phyloP scores from a whole-genome alignment of 2,329 filamentous ascomycete genomes.

The Diaporthe citri region DNA sequence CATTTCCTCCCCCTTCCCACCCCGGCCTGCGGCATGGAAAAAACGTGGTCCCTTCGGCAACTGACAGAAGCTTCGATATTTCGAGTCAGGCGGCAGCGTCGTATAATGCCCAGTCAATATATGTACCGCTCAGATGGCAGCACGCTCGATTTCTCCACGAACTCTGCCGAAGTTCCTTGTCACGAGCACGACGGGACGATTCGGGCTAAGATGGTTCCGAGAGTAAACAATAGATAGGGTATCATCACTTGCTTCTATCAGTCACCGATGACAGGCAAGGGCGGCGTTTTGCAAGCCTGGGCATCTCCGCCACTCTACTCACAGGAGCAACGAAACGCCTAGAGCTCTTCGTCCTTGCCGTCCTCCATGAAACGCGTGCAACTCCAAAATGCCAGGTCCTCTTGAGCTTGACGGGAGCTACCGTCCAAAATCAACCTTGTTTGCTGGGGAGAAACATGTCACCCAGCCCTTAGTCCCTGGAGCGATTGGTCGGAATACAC shows the following conservation, averaged over 20 bases:
- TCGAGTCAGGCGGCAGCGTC: constrained; percentile 16
- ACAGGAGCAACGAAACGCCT: background rate
- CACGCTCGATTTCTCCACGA: background rate
- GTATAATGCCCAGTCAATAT: constrained; percentile 14
- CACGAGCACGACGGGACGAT: background rate
- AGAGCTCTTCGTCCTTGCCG: background rate
- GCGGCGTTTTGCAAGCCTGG: background rate
- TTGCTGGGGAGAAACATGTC: constrained; percentile 18
- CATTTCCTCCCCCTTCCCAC: constrained; percentile 3
- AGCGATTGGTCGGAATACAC: background rate
- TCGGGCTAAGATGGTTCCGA: constrained; percentile 35
- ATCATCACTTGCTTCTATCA: constrained; percentile 25
- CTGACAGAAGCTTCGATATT: constrained; percentile 24
- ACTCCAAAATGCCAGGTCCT: background rate
- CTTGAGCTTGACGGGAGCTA: constrained; percentile 19
- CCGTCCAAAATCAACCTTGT: constrained; percentile 4
- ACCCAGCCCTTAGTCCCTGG: background rate
- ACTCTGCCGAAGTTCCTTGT: constrained; percentile 16
- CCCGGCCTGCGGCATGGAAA: constrained; percentile 15
- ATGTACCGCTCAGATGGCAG: constrained; percentile 26
- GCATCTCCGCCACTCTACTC: background rate
- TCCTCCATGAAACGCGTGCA: constrained; percentile 19
- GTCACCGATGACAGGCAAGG: constrained; percentile 14
- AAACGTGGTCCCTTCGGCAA: constrained; percentile 25
- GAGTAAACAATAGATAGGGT: constrained; percentile 45